These are phyloP conservation scores for Serendipita sp. DNA, from an alignment of 768 basidiomycete species.

Conservation along the genomic window DNA sequence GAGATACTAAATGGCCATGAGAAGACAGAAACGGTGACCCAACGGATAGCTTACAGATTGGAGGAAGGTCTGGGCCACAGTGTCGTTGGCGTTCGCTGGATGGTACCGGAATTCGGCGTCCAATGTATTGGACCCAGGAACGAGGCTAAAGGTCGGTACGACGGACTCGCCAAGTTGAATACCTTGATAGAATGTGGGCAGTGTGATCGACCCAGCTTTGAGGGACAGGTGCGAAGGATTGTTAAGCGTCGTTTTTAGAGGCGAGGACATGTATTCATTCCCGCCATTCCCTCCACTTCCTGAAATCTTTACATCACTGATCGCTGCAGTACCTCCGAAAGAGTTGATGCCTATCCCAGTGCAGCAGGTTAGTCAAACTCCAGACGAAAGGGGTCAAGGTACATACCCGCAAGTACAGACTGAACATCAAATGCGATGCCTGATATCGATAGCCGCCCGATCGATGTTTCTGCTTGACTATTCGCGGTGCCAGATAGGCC, in stretches of 20 bases:
- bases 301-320: conserved; percentile 41
- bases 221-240: conserved; percentile 59
- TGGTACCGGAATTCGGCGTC: conserved; percentile 51
- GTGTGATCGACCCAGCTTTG: conserved; percentile 36
- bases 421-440: conserved; percentile 47
- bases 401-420: conserved; percentile 36
- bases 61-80: conserved; percentile 30
- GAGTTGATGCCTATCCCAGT: conserved; percentile 34
- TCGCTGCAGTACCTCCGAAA: conserved; percentile 35
- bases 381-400: neutral
- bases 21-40: conserved; percentile 28
- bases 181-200: conserved; percentile 42
- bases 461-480: conserved; percentile 45
- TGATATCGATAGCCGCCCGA: conserved; percentile 47
- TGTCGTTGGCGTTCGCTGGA: conserved; percentile 49
- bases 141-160: conserved; percentile 35
- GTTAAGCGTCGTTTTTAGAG: conserved; percentile 37
- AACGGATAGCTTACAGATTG: neutral
- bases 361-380: neutral
- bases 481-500: conserved; percentile 35
- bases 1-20: conserved; percentile 28
- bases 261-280: conserved; percentile 39
- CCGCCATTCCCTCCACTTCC: conserved; percentile 54
- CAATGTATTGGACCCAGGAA: conserved; percentile 39
- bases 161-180: conserved; percentile 18